phyloP scores from a whole-genome alignment of 192 early-diverging fungal genomes.

The Entomortierella beljakovae region DNA sequence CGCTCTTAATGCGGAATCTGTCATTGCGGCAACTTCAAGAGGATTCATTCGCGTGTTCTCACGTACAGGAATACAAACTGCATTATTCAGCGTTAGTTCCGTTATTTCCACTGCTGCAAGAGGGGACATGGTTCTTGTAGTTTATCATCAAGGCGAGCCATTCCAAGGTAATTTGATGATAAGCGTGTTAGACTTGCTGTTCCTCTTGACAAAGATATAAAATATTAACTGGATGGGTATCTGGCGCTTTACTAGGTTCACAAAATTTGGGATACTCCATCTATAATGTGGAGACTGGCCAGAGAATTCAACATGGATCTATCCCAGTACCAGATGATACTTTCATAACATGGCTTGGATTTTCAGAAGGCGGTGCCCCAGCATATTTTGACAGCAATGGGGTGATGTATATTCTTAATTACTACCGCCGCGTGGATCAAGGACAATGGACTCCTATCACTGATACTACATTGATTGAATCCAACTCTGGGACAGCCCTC shows the following conservation, averaged over 20 bases:
- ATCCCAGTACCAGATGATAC: constrained; percentile 73
- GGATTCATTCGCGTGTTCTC: constrained; percentile 86
- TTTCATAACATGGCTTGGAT: constrained; percentile 84
- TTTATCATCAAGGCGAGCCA: constrained; percentile 46
- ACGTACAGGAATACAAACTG: constrained; percentile 81
- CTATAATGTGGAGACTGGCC: constrained; percentile 65
- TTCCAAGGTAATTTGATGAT: constrained; percentile 17
- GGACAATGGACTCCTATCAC: constrained; percentile 88
- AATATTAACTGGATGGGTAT: too few species aligned
- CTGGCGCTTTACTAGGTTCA: too few species aligned
- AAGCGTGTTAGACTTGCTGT: not conserved
- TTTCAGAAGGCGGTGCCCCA: constrained; percentile 83
- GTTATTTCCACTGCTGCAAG: constrained; percentile 54
- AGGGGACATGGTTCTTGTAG: constrained; percentile 56
- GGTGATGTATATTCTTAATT: constrained; percentile 76
- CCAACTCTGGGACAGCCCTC: constrained; percentile 49
- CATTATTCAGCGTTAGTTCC: constrained; percentile 73
- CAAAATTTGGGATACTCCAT: constrained; percentile 74
- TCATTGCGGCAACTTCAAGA: constrained; percentile 77
- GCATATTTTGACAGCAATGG: constrained; percentile 85
- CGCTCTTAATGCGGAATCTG: constrained; percentile 74
- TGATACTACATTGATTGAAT: constrained; percentile 60
- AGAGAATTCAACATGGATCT: constrained; percentile 64
- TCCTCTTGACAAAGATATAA: not conserved
- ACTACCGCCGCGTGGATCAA: constrained; percentile 71